phyloP scores from a whole-genome alignment of 148 eudicot species.

The Cornus florida region DNA sequence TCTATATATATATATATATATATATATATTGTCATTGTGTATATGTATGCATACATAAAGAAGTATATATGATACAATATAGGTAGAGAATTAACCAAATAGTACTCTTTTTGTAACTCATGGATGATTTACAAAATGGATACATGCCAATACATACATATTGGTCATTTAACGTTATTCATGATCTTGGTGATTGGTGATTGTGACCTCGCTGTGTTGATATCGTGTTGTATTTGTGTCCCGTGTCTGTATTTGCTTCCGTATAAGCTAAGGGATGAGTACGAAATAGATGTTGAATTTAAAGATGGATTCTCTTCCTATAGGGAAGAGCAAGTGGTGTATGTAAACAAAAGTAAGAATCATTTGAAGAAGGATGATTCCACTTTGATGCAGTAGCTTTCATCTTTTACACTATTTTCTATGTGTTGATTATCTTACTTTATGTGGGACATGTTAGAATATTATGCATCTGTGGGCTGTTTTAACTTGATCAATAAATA shows the following conservation, averaged over 20 bases:
- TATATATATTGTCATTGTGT: too few species aligned
- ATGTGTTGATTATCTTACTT: conserved; percentile 1
- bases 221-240: too few species aligned
- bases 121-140: too few species aligned
- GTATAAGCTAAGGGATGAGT: neutral
- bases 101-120: too few species aligned
- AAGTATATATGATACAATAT: neutral
- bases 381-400: conserved; percentile 14
- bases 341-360: conserved; percentile 28
- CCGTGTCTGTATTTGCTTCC: too few species aligned
- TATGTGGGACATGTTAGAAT: neutral
- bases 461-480: conserved; percentile 1
- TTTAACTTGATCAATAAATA: neutral
- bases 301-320: conserved; percentile 1
- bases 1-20: neutral
- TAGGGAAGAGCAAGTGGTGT: conserved; percentile 12
- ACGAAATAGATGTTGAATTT: neutral
- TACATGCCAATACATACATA: too few species aligned
- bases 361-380: conserved; percentile 17
- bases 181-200: too few species aligned
- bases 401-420: conserved; percentile 1
- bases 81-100: neutral
- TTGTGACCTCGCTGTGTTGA: neutral
- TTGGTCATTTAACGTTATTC: too few species aligned
- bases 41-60: neutral